Percentiles rank a stretch among this genome's conserved stretches.
phyloP scores from a whole-genome alignment of 192 early-diverging fungal species.

The Backusella mclennaniae region DNA sequence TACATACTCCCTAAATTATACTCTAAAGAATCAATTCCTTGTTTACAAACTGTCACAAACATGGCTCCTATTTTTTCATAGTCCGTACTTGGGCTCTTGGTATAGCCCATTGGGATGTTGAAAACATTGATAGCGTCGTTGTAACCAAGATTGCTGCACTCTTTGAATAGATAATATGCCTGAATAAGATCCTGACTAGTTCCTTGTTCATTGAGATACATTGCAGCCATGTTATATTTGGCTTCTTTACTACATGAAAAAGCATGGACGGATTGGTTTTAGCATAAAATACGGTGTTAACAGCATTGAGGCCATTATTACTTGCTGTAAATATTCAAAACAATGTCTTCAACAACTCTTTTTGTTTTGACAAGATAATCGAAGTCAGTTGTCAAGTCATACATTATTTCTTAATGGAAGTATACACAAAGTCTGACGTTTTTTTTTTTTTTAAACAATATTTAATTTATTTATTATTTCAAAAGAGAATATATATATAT shows the following conservation, averaged over 20 bases:
- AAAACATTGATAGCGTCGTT: background rate
- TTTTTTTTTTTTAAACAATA: background rate
- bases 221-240: background rate
- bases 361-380: too few relatives aligned
- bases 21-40: background rate
- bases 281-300: too few relatives aligned
- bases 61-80: background rate
- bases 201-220: slow-evolving; percentile 3
- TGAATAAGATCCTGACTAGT: slow-evolving; percentile 6
- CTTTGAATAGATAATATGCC: background rate
- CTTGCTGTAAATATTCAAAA: too few relatives aligned
- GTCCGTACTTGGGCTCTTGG: background rate
- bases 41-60: background rate
- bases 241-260: background rate
- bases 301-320: too few relatives aligned
- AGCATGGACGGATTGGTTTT: too few relatives aligned
- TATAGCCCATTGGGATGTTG: background rate
- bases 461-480: background rate
- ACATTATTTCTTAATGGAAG: too few relatives aligned
- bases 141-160: background rate
- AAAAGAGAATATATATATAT: background rate
- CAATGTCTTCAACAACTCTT: too few relatives aligned
- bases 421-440: too few relatives aligned
- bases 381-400: too few relatives aligned
- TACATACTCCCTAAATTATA: slow-evolving; percentile 6